phyloP scores from a whole-genome alignment of 208 protist genomes.

The Trypanosoma avium region DNA sequence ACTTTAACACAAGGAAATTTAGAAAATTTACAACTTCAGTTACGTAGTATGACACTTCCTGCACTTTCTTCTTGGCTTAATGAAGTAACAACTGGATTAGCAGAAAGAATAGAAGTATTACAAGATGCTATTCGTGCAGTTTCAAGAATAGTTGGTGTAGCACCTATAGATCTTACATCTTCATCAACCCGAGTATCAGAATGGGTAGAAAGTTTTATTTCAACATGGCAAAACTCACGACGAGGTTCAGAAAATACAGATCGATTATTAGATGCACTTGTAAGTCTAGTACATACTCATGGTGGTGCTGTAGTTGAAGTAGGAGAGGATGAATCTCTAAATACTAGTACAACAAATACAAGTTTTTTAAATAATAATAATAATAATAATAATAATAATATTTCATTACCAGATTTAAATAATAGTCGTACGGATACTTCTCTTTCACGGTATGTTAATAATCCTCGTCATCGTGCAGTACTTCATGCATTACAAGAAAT shows the following conservation, averaged over 20 bases:
- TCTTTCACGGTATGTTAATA: slow-evolving; percentile 13
- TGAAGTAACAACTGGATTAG: background rate
- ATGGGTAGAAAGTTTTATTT: slow-evolving; percentile 16
- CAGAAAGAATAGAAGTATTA: background rate
- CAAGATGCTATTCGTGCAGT: slow-evolving; percentile 20
- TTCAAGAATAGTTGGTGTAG: slow-evolving; percentile 6
- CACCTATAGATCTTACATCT: slow-evolving; percentile 12
- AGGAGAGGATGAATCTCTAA: slow-evolving; percentile 26
- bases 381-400: background rate
- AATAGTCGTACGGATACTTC: slow-evolving; percentile 22
- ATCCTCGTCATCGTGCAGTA: slow-evolving; percentile 14
- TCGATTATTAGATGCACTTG: slow-evolving; percentile 42
- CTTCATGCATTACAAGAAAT: slow-evolving; percentile 27
- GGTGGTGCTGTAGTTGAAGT: too few species aligned
- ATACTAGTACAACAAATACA: background rate
- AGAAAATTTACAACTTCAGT: background rate
- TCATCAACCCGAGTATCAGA: background rate
- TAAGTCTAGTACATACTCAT: slow-evolving; percentile 34
- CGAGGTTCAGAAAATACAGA: slow-evolving; percentile 7
- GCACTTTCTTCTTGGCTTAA: background rate
- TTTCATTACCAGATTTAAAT: slow-evolving; percentile 41
- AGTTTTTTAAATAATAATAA: background rate
- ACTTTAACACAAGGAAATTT: background rate
- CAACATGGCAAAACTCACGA: slow-evolving; percentile 6
- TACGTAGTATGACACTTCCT: slow-evolving; percentile 14